Percentiles rank a stretch among this genome's conserved stretches.
phyloP scores from a whole-genome alignment of 2,329 filamentous ascomycete species.

The Fusarium pininemorale region DNA sequence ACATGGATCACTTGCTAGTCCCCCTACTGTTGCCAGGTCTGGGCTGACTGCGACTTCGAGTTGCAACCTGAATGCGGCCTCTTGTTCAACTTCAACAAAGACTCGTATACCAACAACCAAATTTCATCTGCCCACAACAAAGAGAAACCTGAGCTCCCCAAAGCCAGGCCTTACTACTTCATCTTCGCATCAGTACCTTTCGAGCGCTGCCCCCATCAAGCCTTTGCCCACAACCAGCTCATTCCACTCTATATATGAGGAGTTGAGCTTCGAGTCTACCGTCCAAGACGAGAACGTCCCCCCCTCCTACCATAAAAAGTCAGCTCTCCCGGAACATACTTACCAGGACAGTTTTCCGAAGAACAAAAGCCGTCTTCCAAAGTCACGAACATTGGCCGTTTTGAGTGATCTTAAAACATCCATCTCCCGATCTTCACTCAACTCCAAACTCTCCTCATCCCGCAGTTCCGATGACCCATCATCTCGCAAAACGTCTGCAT shows the following conservation, averaged over 20 bases:
- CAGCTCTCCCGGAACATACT: background rate
- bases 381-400: slow-evolving; percentile 56
- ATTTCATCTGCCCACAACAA: background rate
- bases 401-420: slow-evolving; percentile 57
- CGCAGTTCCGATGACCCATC: slow-evolving; percentile 17
- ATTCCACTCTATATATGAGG: background rate
- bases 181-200: slow-evolving; percentile 21
- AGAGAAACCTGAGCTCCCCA: slow-evolving; percentile 9
- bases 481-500: slow-evolving; percentile 30
- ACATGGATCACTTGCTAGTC: slow-evolving; percentile 38
- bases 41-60: slow-evolving; percentile 34
- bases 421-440: slow-evolving; percentile 50
- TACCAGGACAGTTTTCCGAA: background rate
- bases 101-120: background rate
- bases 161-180: slow-evolving; percentile 42
- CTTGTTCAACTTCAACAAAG: background rate
- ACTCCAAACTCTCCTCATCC: slow-evolving; percentile 24
- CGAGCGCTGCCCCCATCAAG: slow-evolving; percentile 1
- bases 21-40: slow-evolving; percentile 45
- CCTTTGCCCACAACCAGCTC: slow-evolving; percentile 27
- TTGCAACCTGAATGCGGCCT: background rate
- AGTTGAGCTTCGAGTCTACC: slow-evolving; percentile 1
- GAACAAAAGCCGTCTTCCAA: slow-evolving; percentile 49
- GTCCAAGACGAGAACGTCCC: slow-evolving; percentile 44
- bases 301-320: slow-evolving; percentile 4